Base-by-base conservation (phyloP, 148 eudicot species). In the Nepenthes gracilis region DNA sequence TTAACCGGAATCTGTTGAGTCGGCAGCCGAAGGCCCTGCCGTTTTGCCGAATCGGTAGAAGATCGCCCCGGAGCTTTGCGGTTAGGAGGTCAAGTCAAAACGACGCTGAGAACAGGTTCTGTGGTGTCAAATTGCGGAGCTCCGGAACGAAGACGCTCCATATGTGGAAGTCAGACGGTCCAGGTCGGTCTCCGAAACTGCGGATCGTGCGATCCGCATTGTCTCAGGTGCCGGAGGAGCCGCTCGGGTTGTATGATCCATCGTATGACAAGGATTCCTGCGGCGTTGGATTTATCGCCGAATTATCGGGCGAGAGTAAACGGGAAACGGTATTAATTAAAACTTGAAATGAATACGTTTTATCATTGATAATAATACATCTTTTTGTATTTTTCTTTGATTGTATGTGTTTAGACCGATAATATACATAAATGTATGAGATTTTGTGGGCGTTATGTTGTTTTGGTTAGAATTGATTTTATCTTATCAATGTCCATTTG, bases 271-370 rank as follows among this genome's bases (percentile, higher is more conserved):
- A 89, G 80, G 99, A 94, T 45, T 83, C 99, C 32, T 94, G 99
- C 38, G 99, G 99, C 47, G 99, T 94, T 10, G 99, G 99, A 2
- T 94, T 94, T 35, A 97, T 94, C 4, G 99, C 99, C 9, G 97
- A 94, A 60, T 75, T 94, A 13, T 84, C 95, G 59, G 97, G 97
- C 23, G 73, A 83, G 66, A 58, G 81, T 64, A 89, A 80, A 71
- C 86, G 99, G 13, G 81, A 89, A 83, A 94, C 99, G 84, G 99
- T 94, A 66, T 32, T 50, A 35, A 23, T 43, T 38, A 11, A 35
- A 2, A 35, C 7, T 34, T 50, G 1, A 11, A n/a, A 49, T 23
- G 23, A 12, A 49, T 49, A 2, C 15, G 6, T 49, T 49, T 49
- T 11, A 5, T 11, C 2, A 5, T n/a, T 11, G 0, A 49, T 11